Base-by-base conservation (phyloP, 2,329 filamentous ascomycete species). In the Fusarium anthophilum region DNA sequence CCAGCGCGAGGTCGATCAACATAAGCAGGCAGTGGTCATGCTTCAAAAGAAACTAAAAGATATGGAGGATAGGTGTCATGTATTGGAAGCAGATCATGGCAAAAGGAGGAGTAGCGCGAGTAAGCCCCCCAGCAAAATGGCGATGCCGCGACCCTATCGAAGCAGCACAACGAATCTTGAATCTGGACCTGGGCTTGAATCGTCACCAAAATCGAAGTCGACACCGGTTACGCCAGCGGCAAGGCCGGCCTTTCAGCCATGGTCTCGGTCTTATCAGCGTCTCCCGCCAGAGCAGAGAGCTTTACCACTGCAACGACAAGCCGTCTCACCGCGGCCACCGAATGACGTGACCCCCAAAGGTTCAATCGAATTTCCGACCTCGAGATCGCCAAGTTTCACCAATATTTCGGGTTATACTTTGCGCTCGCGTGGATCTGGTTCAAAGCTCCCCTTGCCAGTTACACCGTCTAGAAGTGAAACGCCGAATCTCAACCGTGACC, bases 391-490 rank as follows among this genome's bases (percentile, higher is more conserved):
- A 22, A 80, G 79, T 55, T 72, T 76, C 24, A 75, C 76, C 10
- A 80, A 73, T 53, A 55, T 76, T 17, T 63, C 72, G n/a, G 73
- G 79, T 12, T 81, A 79, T 63, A 48, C 78, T 22, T 73, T 84
- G 13, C 81, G 81, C 3, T 81, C 83, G 37, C 80, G 80, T 35
- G 79, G 77, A 45, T 84, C 83, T 4, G 81, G 77, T 26, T 85
- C 84, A 5, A 82, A 81, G 54, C 76, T 85, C 8, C 84, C 84
- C 2, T 75, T 83, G 8, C 80, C 82, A 22, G 75, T 82, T 22
- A 85, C 83, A 5, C 83, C 83, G 2, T 82, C 79, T 65, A 79
- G 82, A 20, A 80, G 79, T 22, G 79, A 75, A 35, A 84, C 83
- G 1, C 83, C 84, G 5, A 78, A 73, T 12, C 74, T 82, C 35